phyloP scores from a whole-genome alignment of 1,284 basidiomycete species.

The Ustilago bromivora region DNA sequence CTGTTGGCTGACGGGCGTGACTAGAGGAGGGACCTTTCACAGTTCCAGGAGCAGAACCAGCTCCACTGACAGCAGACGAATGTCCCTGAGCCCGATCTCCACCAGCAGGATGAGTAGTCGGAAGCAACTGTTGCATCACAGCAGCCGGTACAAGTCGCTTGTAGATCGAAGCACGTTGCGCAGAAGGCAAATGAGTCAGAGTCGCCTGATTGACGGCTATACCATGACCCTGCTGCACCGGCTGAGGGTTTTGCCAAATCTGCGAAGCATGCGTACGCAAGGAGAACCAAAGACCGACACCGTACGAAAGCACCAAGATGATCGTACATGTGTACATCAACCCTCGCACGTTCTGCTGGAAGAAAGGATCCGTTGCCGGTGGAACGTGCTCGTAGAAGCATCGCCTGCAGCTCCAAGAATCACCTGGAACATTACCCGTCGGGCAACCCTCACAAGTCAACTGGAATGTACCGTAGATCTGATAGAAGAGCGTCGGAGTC shows the following conservation, averaged over 20 bases:
- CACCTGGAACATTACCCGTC: slow-evolving; percentile 38
- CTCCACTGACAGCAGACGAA: slow-evolving; percentile 25
- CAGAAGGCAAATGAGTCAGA: slow-evolving; percentile 50
- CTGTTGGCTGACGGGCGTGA: slow-evolving; percentile 29
- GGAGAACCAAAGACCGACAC: slow-evolving; percentile 98
- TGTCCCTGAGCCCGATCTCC: slow-evolving; percentile 27
- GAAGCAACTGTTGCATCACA: slow-evolving; percentile 65
- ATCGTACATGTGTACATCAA: slow-evolving; percentile 94
- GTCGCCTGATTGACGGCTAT: slow-evolving; percentile 59
- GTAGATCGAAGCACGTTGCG: slow-evolving; percentile 79
- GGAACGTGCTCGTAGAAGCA: slow-evolving; percentile 97
- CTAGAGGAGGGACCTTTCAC: slow-evolving; percentile 20
- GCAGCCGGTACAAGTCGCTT: slow-evolving; percentile 74
- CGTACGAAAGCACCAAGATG: slow-evolving; percentile 91
- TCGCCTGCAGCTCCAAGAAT: slow-evolving; percentile 83
- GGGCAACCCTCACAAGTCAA: slow-evolving; percentile 93
- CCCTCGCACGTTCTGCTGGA: slow-evolving; percentile 90
- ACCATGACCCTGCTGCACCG: slow-evolving; percentile 31
- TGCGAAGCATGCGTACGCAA: slow-evolving; percentile 96
- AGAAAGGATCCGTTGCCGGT: slow-evolving; percentile 93
- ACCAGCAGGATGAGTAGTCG: slow-evolving; percentile 32
- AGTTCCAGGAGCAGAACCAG: slow-evolving; percentile 27
- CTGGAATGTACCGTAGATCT: slow-evolving; percentile 98
- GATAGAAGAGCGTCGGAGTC: slow-evolving; percentile 96
- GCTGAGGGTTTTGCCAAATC: slow-evolving; percentile 91